A percentile compares a stretch with the other conserved stretches of the same genome.
These are phyloP conservation scores for Fusarium verticillioides DNA, from an alignment of 2,329 filamentous ascomycete genomes.

Conservation along the genomic window DNA sequence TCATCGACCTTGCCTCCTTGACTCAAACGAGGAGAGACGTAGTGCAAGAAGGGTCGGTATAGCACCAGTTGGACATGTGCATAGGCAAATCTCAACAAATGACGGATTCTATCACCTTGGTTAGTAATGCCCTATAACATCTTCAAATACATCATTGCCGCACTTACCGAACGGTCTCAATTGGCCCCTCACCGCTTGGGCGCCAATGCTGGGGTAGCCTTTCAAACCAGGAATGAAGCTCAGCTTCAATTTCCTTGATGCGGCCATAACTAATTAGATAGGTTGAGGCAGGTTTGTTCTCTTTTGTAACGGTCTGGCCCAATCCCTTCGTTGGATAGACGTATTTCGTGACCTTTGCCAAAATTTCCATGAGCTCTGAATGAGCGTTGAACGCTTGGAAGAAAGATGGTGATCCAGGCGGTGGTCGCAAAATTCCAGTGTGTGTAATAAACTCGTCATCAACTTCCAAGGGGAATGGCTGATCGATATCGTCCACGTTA, in stretches of 20 bases:
- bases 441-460: constrained; percentile 75
- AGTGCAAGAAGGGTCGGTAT: constrained; percentile 86
- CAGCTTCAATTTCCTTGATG: constrained; percentile 72
- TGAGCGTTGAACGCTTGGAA: constrained; percentile 75
- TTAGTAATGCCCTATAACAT: constrained; percentile 8
- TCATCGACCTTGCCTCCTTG: constrained; percentile 73
- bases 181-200: constrained; percentile 79
- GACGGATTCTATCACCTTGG: constrained; percentile 65
- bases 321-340: constrained; percentile 73
- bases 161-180: constrained; percentile 79
- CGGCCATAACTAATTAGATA: constrained; percentile 72
- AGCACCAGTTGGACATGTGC: constrained; percentile 85
- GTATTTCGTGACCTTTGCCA: constrained; percentile 71
- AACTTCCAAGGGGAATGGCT: constrained; percentile 71
- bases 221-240: constrained; percentile 72
- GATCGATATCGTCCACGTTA: constrained; percentile 73
- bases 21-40: constrained; percentile 74
- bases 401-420: constrained; percentile 66
- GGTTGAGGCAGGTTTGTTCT: constrained; percentile 57
- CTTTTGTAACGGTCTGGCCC: constrained; percentile 58
- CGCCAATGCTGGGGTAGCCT: constrained; percentile 79
- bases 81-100: constrained; percentile 81
- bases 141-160: not conserved
- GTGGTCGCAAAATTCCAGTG: constrained; percentile 65
- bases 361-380: constrained; percentile 70